phyloP scores from a whole-genome alignment of 2,329 filamentous ascomycete species.

The Plectosphaerella cucumerina region DNA sequence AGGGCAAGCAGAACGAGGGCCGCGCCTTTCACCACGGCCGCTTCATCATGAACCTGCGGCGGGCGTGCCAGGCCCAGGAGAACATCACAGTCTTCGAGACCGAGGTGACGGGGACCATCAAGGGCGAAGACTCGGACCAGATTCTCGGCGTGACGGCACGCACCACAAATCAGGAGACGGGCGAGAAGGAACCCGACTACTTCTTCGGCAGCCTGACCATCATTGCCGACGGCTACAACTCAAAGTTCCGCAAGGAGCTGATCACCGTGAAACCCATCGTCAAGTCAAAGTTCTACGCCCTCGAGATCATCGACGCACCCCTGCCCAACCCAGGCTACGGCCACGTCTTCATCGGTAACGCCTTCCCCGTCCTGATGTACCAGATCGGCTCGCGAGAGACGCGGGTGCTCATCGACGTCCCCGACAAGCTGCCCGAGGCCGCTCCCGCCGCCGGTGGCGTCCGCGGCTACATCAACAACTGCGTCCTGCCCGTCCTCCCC shows the following conservation, averaged over 20 bases:
- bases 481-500: slow-evolving; percentile 76
- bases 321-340: slow-evolving; percentile 74
- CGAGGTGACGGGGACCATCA: slow-evolving; percentile 73
- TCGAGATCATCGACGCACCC: slow-evolving; percentile 85
- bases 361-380: slow-evolving; percentile 80
- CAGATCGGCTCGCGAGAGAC: slow-evolving; percentile 97
- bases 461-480: slow-evolving; percentile 75
- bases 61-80: slow-evolving; percentile 66
- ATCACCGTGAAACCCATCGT: slow-evolving; percentile 63
- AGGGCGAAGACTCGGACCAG: slow-evolving; percentile 62
- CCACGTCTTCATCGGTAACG: slow-evolving; percentile 80
- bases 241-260: slow-evolving; percentile 82
- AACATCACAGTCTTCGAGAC: slow-evolving; percentile 93
- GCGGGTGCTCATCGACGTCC: slow-evolving; percentile 83
- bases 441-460: slow-evolving; percentile 74
- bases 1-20: slow-evolving; percentile 51
- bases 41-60: slow-evolving; percentile 79
- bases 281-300: slow-evolving; percentile 85
- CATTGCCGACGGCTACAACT: slow-evolving; percentile 87
- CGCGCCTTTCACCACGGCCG: slow-evolving; percentile 89
- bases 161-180: slow-evolving; percentile 55
- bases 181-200: slow-evolving; percentile 59
- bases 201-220: slow-evolving; percentile 90
- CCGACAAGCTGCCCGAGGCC: slow-evolving; percentile 70
- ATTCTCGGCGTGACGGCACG: slow-evolving; percentile 78